Conservation (phyloP, 2,329 filamentous ascomycete species). For the Capronia americana region DNA sequence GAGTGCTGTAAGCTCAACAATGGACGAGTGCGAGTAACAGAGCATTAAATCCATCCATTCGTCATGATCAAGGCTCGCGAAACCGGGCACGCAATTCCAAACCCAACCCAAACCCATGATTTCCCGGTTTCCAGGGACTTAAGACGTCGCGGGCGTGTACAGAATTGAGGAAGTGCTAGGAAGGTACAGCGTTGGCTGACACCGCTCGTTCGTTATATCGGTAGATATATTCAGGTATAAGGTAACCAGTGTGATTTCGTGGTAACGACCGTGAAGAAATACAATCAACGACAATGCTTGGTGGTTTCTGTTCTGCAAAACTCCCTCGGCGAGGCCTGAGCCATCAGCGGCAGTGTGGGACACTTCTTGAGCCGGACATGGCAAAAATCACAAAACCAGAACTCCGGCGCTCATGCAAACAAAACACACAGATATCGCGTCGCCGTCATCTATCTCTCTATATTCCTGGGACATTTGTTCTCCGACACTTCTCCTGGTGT, state of each 20-base stretch:
- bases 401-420: background rate
- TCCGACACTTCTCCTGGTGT: background rate
- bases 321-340: background rate
- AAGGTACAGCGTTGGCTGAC: background rate
- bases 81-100: background rate
- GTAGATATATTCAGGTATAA: background rate
- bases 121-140: background rate
- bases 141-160: background rate
- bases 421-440: background rate
- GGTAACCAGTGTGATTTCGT: background rate
- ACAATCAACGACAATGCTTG: slow-evolving; percentile 1
- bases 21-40: background rate
- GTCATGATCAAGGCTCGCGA: background rate
- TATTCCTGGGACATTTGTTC: background rate
- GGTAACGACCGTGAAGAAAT: slow-evolving; percentile 10
- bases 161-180: background rate
- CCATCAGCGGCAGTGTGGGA: background rate
- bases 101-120: background rate
- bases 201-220: background rate
- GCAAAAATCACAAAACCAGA: background rate
- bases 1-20: background rate
- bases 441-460: background rate
- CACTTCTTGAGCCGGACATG: background rate
- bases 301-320: background rate
- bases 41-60: background rate